phyloP scores from a whole-genome alignment of 345 rosid species.

The Acer yangbiense region DNA sequence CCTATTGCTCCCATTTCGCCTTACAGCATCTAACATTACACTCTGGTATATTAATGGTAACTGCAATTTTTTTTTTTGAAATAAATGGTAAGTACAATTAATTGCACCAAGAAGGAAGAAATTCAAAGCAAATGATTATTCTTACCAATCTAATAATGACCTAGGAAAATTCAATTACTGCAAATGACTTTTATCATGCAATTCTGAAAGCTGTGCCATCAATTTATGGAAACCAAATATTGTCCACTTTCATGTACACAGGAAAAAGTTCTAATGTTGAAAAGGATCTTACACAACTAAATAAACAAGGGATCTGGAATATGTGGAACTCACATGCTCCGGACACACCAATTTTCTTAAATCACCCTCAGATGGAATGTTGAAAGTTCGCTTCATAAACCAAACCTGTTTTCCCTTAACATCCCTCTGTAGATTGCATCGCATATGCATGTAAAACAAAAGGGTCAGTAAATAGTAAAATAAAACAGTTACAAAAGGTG shows the following conservation, averaged over 20 bases:
- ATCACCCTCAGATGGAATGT: conserved; percentile 80
- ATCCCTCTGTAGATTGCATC: conserved; percentile 56
- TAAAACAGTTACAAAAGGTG: conserved; percentile 4
- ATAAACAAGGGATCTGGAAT: conserved; percentile 8
- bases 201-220: neutral
- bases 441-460: conserved; percentile 29
- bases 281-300: neutral
- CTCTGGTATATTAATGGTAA: neutral
- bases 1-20: neutral
- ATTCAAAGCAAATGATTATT: neutral
- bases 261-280: neutral
- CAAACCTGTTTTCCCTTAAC: conserved; percentile 66
- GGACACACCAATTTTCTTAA: conserved; percentile 78
- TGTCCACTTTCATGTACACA: neutral
- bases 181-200: neutral
- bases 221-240: neutral
- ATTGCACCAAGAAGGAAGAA: neutral
- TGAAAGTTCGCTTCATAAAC: conserved; percentile 65
- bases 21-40: neutral
- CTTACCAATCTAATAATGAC: neutral
- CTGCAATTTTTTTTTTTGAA: neutral
- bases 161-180: neutral
- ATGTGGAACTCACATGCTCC: conserved; percentile 74
- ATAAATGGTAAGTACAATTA: neutral
- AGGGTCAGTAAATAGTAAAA: conserved; percentile 20